Evolutionary conservation across 2,329 filamentous ascomycete species (phyloP).

Genomic region (Sporothrix pallida): DNA sequence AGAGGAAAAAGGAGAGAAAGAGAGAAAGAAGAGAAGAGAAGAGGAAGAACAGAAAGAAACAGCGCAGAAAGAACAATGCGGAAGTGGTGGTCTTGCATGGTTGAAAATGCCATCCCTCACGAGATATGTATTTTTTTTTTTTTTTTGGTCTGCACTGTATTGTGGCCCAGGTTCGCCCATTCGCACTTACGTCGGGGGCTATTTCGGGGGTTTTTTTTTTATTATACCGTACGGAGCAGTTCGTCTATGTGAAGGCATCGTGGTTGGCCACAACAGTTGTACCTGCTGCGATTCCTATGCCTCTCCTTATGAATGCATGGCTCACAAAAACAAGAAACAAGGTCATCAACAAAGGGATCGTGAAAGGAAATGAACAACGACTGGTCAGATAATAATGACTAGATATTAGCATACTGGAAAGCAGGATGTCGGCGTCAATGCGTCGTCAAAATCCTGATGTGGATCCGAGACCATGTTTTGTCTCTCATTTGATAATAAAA

Average conservation of each 20-base stretch:
- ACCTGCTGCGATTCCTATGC: not conserved
- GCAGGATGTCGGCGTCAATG: not conserved
- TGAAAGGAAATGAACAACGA: not conserved
- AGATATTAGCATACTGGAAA: not conserved
- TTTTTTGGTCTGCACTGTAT: not conserved
- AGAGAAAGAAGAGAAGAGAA: not conserved
- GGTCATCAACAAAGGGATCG: too few species aligned
- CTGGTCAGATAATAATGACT: not conserved
- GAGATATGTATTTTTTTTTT: not conserved
- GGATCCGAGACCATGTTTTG: slow-evolving; percentile 9
- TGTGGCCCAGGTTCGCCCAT: not conserved
- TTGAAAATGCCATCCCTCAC: not conserved
- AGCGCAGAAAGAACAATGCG: not conserved
- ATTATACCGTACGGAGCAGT: not conserved
- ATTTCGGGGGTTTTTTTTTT: not conserved
- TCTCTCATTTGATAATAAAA: slow-evolving; percentile 16
- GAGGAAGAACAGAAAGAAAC: not conserved
- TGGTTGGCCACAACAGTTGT: slow-evolving; percentile 3
- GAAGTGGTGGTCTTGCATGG: not conserved
- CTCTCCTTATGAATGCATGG: not conserved
- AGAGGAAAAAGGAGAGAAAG: slow-evolving; percentile 4
- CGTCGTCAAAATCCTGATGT: not conserved
- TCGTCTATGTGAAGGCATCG: not conserved
- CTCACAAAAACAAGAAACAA: not conserved
- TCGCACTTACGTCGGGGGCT: not conserved